These are phyloP conservation scores for Antitrichia curtipendula DNA, from an alignment of 225 moss, liverwort and hornwort genomes.

Conservation along the genomic window DNA sequence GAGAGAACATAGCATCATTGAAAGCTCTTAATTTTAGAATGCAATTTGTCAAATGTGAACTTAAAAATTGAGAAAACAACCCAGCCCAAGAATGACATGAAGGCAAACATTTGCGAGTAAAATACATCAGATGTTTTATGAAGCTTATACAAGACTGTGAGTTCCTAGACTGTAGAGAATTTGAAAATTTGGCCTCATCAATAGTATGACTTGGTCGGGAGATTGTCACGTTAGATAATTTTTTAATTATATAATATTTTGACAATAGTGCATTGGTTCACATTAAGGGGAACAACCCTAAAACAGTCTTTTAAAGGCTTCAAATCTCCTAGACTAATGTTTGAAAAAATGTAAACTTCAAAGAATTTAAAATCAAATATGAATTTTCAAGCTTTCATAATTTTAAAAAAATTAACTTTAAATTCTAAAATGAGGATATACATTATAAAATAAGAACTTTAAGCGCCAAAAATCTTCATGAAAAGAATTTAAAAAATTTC, in stretches of 20 bases:
- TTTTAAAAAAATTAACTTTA: not conserved
- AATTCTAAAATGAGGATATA: not conserved
- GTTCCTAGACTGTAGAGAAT: too few species aligned
- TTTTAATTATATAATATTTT: too few species aligned
- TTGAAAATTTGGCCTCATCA: too few species aligned
- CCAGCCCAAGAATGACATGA: not conserved
- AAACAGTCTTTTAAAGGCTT: too few species aligned
- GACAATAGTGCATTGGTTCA: too few species aligned
- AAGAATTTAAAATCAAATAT: not conserved
- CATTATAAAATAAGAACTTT: not conserved
- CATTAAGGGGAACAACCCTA: too few species aligned
- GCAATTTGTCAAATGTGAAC: not conserved
- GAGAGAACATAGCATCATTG: not conserved
- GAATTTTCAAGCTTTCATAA: not conserved
- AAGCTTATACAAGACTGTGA: too few species aligned
- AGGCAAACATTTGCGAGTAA: not conserved
- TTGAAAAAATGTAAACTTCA: not conserved
- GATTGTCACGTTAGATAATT: too few species aligned
- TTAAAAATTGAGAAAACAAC: not conserved
- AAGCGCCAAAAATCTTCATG: fast-evolving
- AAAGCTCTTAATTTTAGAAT: not conserved
- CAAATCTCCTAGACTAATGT: too few species aligned
- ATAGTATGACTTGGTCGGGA: too few species aligned
- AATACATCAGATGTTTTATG: too few species aligned
- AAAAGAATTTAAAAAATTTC: not conserved